Evolutionary conservation across 345 rosid genomes (phyloP).

Genomic region (Rhodamnia argentea): DNA sequence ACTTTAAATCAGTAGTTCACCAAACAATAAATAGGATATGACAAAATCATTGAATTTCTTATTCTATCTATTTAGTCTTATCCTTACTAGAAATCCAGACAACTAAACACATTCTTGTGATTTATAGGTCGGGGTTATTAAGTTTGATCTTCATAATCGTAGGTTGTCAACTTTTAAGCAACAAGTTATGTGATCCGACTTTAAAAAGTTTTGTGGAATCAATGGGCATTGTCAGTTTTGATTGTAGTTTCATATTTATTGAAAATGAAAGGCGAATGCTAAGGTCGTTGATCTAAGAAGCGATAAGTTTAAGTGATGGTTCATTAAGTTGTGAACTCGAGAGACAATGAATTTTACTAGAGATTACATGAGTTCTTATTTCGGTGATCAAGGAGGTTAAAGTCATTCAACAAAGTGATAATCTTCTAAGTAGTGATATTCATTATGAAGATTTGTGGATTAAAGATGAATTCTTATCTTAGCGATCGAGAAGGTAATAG

Average conservation of each 20-base stretch:
- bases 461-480: background rate
- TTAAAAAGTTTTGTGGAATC: too few relatives aligned
- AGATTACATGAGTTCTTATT: background rate
- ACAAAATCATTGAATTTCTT: too few relatives aligned
- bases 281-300: background rate
- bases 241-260: too few relatives aligned
- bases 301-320: background rate
- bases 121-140: background rate
- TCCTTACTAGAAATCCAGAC: too few relatives aligned
- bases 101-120: too few relatives aligned
- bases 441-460: background rate
- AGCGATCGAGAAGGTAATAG: background rate
- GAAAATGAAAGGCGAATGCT: background rate
- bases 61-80: too few relatives aligned
- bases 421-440: too few relatives aligned
- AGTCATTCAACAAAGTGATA: too few relatives aligned
- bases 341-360: background rate
- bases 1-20: too few relatives aligned
- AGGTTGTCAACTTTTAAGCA: background rate
- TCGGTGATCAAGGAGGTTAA: background rate
- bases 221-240: background rate
- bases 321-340: background rate
- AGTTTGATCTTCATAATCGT: background rate
- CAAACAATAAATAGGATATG: too few relatives aligned
- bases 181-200: background rate